phyloP scores from a whole-genome alignment of 2,329 filamentous ascomycete genomes.

The Drechslerella stenobrocha region DNA sequence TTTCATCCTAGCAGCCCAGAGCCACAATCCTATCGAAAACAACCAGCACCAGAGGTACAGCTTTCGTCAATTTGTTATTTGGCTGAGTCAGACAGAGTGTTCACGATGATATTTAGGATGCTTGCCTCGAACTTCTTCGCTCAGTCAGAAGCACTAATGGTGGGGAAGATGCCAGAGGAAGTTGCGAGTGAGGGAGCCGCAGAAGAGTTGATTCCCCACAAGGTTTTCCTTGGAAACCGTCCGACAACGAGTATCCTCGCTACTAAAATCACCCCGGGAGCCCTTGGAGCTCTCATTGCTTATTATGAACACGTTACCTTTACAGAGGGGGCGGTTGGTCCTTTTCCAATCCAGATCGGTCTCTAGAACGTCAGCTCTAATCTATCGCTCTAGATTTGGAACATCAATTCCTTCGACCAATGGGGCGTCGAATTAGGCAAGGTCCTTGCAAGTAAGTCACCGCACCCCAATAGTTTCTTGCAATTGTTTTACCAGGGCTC shows the following conservation, averaged over 20 bases:
- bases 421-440: conserved; percentile 99
- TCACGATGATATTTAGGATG: conserved; percentile 61
- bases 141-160: conserved; percentile 86
- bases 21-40: conserved; percentile 89
- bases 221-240: conserved; percentile 97
- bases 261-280: conserved; percentile 88
- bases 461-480: conserved; percentile 55
- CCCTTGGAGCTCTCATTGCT: conserved; percentile 90
- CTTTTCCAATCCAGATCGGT: too few relatives aligned
- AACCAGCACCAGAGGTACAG: conserved; percentile 84
- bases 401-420: conserved; percentile 99
- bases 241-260: conserved; percentile 94
- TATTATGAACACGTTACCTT: conserved; percentile 99
- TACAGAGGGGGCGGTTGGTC: conserved; percentile 75
- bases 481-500: background rate
- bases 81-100: background rate
- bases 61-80: background rate
- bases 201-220: conserved; percentile 85
- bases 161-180: conserved; percentile 80
- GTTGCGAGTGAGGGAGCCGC: conserved; percentile 74
- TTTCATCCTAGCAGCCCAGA: conserved; percentile 94
- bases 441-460: conserved; percentile 80
- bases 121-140: conserved; percentile 89
- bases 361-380: conserved; percentile 1
- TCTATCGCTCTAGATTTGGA: conserved; percentile 67